Base-by-base conservation (phyloP, 768 basidiomycete genomes). In the Fomitopsis serialis region DNA sequence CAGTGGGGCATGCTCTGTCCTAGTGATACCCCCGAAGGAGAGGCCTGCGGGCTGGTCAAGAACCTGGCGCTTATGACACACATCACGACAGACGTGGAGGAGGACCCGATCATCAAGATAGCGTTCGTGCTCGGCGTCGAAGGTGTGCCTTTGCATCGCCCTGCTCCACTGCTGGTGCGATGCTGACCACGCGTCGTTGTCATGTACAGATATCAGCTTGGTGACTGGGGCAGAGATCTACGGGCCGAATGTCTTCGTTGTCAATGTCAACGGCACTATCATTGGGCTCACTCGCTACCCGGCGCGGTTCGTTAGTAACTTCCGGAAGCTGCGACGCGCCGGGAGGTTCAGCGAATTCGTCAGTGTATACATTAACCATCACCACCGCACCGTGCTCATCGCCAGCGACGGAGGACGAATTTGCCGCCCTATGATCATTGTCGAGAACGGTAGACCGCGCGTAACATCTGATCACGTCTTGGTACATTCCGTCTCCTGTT, bases 1-100 rank as follows among this genome's bases (percentile, higher is more conserved):
- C 97, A 99, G 71, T 99, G 97, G 97, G 97, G 97, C 35, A 91
- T 99, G 75, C 75, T 98, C 19, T 99, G 97, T 72, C 92, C 97
- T 0, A 93, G 91, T 66, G 97, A 99, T 70, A 99, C 97, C 0
- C 97, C 97, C 0, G 97, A 99, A 84, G 97, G 97, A 66, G 97
- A 99, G 72, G 97, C 97, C 17, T 99, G 97, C 66, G 97, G 97
- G 23, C 74, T 99, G 54, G 97, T 99, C 44, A 99, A 99, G 76
- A 99, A 99, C 71, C 73, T 99, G 57, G 97, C 97, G 2, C 76
- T 99, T 15, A 99, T 99, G 97, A 98, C 97, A 2, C 96, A 99
- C 70, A 98, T 99, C 67, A 99, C 97, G 9, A 98, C 97, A 40
- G 97, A 98, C 68, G 96, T 94, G 27, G 94, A 96, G 56, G 97